These are phyloP conservation scores for Boletus coccyginus DNA, from an alignment of 768 basidiomycete genomes.

Conservation along the genomic window DNA sequence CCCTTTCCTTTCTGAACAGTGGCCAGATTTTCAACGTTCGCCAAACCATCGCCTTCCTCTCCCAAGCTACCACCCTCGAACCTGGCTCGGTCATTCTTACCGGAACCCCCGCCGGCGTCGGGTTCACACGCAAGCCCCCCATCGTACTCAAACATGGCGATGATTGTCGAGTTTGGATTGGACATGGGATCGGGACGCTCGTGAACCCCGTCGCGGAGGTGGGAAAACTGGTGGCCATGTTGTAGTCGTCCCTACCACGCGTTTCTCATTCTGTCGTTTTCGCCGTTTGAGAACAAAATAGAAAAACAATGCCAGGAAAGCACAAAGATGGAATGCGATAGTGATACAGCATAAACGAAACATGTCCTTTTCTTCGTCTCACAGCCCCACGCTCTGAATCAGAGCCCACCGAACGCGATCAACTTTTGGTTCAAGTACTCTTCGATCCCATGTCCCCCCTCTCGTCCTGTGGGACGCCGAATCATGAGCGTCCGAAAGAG, in stretches of 20 bases:
- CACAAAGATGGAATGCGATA: neutral
- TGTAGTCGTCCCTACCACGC: conserved; percentile 29
- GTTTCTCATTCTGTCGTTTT: neutral
- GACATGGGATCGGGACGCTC: conserved; percentile 74
- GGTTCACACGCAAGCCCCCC: conserved; percentile 70
- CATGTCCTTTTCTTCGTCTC: neutral
- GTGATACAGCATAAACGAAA: conserved; percentile 1
- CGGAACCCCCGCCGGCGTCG: conserved; percentile 79
- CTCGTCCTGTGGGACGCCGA: conserved; percentile 50
- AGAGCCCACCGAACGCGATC: conserved; percentile 77
- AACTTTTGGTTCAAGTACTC: conserved; percentile 85
- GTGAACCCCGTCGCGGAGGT: conserved; percentile 80
- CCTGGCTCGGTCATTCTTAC: conserved; percentile 84
- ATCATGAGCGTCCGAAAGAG: neutral
- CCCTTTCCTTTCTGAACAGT: conserved; percentile 35
- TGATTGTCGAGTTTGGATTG: conserved; percentile 63
- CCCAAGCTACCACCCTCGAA: conserved; percentile 79
- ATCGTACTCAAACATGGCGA: conserved; percentile 74
- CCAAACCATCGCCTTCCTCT: conserved; percentile 76
- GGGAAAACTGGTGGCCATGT: conserved; percentile 36
- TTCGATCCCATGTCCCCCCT: conserved; percentile 86
- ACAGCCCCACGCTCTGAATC: conserved; percentile 1
- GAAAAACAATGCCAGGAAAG: neutral
- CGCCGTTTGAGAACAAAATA: neutral
- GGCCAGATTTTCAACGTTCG: conserved; percentile 80